Evolutionary conservation across 2,329 filamentous ascomycete species (phyloP).

Genomic region (Fusarium sp.): DNA sequence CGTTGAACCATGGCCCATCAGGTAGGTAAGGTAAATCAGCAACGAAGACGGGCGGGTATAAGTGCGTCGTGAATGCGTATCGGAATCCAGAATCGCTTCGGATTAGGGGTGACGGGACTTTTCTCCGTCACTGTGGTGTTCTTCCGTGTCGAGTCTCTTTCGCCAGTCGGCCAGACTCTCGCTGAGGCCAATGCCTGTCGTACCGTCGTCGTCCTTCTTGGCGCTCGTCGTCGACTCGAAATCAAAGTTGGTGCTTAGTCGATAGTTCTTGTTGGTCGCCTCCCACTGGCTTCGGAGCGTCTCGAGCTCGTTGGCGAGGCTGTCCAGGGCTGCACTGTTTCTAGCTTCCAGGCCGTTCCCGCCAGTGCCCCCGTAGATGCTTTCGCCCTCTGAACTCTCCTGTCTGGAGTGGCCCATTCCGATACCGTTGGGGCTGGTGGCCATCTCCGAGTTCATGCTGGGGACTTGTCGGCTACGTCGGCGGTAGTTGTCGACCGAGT

Average conservation of each 20-base stretch:
- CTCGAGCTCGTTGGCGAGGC: slow-evolving; percentile 91
- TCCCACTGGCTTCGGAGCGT: slow-evolving; percentile 93
- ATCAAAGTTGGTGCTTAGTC: slow-evolving; percentile 89
- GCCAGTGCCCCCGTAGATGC: slow-evolving; percentile 66
- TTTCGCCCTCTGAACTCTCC: slow-evolving; percentile 70
- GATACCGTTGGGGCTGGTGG: slow-evolving; percentile 48
- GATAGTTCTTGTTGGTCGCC: slow-evolving; percentile 93
- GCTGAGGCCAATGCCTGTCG: slow-evolving; percentile 63
- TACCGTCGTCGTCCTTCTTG: slow-evolving; percentile 58
- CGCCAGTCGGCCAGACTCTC: slow-evolving; percentile 84
- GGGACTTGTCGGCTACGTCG: slow-evolving; percentile 73
- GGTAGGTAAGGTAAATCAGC: slow-evolving; percentile 21
- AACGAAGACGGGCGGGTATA: slow-evolving; percentile 46
- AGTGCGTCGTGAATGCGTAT: slow-evolving; percentile 47
- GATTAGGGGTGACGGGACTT: slow-evolving; percentile 42
- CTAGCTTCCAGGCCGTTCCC: slow-evolving; percentile 54
- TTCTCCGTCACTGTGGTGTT: slow-evolving; percentile 47
- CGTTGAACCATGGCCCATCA: slow-evolving; percentile 29
- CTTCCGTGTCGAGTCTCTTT: slow-evolving; percentile 73
- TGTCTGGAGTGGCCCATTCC: slow-evolving; percentile 59
- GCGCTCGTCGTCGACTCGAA: slow-evolving; percentile 68
- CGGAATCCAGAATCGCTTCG: slow-evolving; percentile 36
- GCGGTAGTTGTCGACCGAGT: slow-evolving; percentile 93
- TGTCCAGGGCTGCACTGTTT: slow-evolving; percentile 81
- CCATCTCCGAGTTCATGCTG: slow-evolving; percentile 62